Base-by-base conservation (phyloP, 179 eudicot genomes). In the Monotropa hypopitys region DNA sequence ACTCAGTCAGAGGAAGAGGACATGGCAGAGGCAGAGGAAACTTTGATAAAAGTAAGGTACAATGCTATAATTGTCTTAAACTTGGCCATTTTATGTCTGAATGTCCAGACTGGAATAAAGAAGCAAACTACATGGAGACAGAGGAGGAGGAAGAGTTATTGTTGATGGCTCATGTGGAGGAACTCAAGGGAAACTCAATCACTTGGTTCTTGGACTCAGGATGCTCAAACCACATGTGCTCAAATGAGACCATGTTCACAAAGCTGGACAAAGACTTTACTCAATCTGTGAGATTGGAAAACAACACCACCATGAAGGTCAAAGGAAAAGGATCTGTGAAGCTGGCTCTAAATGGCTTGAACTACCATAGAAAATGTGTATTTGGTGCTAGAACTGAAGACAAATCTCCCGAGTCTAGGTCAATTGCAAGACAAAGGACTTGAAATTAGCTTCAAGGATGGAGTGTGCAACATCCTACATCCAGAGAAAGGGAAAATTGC, bases 191-290 rank as follows among this genome's bases (percentile, higher is more conserved):
- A n/a, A n/a, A n/a, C n/a, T n/a, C n/a, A 50, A 40, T 70, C 54
- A 5, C 6, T 15, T 77, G 80, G 80, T 77, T 77, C 16, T 28
- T 77, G 0, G 75, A 77, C 16, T 77, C 68, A 0, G 76, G 75
- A 1, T 71, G 57, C 40, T 5, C 23, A 2, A 78, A 78, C n/a
- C 80, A 78, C 57, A 33, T 70, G 75, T 78, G 75, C n/a, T 67
- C 21, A 51, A 49, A 12, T 23, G 6, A n/a, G 56, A 28, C 20
- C 0, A n/a, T 72, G 9, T 72, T 72, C 38, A 1, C 42, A 7
- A 8, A 26, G 15, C 26, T 72, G 26, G 75, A 72, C 0, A 40
- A 4, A 1, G 28, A 5, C n/a, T 72, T 72, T 30, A 28, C 12
- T 35, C 9, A 72, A 10, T n/a, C 18, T 11, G 61, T 72, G 40